phyloP scores from a whole-genome alignment of 2,329 filamentous ascomycete genomes.

The Trichoderma sp. region DNA sequence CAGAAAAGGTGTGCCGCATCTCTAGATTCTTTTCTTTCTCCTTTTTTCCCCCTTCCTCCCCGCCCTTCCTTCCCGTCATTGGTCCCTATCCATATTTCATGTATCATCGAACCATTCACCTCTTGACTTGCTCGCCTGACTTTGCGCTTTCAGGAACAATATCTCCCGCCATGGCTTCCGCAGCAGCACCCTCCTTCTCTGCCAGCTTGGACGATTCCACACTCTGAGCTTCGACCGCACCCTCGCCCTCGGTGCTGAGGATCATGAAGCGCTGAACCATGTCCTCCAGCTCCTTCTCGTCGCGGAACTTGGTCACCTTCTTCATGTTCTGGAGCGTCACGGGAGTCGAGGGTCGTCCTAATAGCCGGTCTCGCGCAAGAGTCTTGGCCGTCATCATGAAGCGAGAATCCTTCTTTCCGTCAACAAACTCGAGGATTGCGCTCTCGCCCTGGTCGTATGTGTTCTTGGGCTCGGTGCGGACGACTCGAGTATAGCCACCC shows the following conservation, averaged over 20 bases:
- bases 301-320: slow-evolving; percentile 80
- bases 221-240: slow-evolving; percentile 18
- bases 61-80: neutral
- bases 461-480: slow-evolving; percentile 86
- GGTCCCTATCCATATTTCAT: neutral
- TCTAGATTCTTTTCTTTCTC: neutral
- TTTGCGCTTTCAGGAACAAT: slow-evolving; percentile 31
- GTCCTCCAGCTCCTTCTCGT: slow-evolving; percentile 63
- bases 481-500: slow-evolving; percentile 91
- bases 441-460: slow-evolving; percentile 79
- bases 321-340: slow-evolving; percentile 74
- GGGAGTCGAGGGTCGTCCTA: slow-evolving; percentile 60
- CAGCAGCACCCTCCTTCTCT: slow-evolving; percentile 32
- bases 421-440: slow-evolving; percentile 91
- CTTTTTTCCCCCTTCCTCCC: neutral
- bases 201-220: slow-evolving; percentile 26
- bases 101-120: slow-evolving; percentile 8
- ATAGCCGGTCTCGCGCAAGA: slow-evolving; percentile 60
- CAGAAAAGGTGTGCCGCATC: neutral
- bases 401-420: slow-evolving; percentile 88
- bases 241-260: slow-evolving; percentile 25
- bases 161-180: slow-evolving; percentile 32
- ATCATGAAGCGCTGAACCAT: slow-evolving; percentile 50
- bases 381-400: slow-evolving; percentile 91
- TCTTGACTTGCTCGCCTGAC: slow-evolving; percentile 16